phyloP scores from a whole-genome alignment of 257 asterid species.

The Fraxinus cuspidata region DNA sequence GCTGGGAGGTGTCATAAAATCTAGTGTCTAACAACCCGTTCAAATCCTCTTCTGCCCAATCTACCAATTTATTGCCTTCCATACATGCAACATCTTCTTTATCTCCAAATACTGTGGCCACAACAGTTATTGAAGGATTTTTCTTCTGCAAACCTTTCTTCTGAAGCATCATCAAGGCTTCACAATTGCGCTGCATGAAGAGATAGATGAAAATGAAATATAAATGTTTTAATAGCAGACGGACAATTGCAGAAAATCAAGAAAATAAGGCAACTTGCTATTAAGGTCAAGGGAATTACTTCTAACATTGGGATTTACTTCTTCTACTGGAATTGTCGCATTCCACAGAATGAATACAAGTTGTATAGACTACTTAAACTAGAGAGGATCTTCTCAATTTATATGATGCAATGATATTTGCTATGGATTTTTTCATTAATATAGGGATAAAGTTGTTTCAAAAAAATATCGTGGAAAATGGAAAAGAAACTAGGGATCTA shows the following conservation, averaged over 20 bases:
- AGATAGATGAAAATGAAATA: conserved; percentile 28
- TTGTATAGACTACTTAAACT: conserved; percentile 3
- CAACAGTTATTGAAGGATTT: conserved; percentile 78
- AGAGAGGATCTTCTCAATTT: background rate
- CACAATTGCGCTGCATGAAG: conserved; percentile 86
- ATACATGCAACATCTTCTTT: conserved; percentile 67
- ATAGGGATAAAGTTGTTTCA: background rate
- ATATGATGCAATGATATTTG: conserved; percentile 10
- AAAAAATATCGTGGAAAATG: background rate
- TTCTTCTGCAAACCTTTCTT: conserved; percentile 88
- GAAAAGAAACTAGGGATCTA: background rate
- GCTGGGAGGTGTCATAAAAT: conserved; percentile 65
- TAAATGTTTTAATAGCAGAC: conserved; percentile 6
- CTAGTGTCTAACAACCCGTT: conserved; percentile 46
- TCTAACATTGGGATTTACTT: no score
- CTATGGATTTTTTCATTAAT: background rate
- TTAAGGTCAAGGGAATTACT: background rate
- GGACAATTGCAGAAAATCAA: background rate
- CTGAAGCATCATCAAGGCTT: conserved; percentile 97
- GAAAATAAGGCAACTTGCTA: background rate
- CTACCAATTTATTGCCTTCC: conserved; percentile 56
- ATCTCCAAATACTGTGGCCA: conserved; percentile 82
- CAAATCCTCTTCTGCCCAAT: conserved; percentile 69
- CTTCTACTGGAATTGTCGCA: background rate
- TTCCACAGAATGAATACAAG: background rate